phyloP scores from a whole-genome alignment of 2,329 filamentous ascomycete species.

The Beauveria rudraprayagi region DNA sequence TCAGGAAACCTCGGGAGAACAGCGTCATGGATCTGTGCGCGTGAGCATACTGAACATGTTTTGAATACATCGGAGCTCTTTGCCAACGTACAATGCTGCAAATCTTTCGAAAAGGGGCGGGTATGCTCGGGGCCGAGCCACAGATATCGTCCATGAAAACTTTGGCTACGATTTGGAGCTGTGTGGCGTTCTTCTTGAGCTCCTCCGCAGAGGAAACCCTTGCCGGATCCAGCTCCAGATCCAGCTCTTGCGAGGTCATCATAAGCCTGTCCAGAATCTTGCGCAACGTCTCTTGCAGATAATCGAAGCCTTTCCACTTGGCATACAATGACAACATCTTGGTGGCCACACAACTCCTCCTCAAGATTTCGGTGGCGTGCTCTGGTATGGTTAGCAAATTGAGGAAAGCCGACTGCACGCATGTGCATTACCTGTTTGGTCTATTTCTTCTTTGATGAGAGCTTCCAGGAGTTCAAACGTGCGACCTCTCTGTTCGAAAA shows the following conservation, averaged over 20 bases:
- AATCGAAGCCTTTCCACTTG: conserved; percentile 60
- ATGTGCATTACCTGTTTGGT: conserved; percentile 45
- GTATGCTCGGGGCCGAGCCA: conserved; percentile 52
- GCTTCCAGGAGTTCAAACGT: conserved; percentile 57
- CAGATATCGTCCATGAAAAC: conserved; percentile 66
- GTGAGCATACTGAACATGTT: conserved; percentile 11
- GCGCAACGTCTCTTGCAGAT: conserved; percentile 56
- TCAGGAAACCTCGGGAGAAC: conserved; percentile 58
- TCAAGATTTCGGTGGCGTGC: conserved; percentile 58
- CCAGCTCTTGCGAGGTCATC: conserved; percentile 57
- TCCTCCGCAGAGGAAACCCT: conserved; percentile 53
- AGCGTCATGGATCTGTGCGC: conserved; percentile 47
- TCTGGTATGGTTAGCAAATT: conserved; percentile 31
- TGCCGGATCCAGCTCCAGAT: conserved; percentile 59
- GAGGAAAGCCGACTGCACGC: too few relatives aligned
- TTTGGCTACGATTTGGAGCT: conserved; percentile 59
- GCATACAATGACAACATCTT: conserved; percentile 66
- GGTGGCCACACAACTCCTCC: conserved; percentile 63
- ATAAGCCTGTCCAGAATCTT: conserved; percentile 60
- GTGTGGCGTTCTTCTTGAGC: conserved; percentile 56
- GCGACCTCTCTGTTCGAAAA: conserved; percentile 59
- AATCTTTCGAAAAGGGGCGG: conserved; percentile 56
- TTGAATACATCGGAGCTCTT: neutral
- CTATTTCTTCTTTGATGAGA: conserved; percentile 60
- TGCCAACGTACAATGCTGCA: conserved; percentile 50